Evolutionary conservation across 2,329 filamentous ascomycete species (phyloP).

Genomic region (Colletotrichum musicola): DNA sequence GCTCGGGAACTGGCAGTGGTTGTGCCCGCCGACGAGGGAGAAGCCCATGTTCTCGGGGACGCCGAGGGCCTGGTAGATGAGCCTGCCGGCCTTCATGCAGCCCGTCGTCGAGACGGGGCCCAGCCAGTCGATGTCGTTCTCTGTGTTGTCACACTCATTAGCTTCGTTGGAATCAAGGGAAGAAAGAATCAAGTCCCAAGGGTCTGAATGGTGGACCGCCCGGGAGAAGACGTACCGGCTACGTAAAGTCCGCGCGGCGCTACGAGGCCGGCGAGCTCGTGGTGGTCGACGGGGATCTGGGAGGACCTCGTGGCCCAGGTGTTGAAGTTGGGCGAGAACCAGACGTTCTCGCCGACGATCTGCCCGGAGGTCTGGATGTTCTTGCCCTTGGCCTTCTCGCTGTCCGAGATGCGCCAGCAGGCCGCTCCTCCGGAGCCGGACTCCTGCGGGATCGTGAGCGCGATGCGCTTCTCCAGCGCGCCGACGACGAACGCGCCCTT

Average conservation of each 20-base stretch:
- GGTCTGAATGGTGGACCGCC: background rate
- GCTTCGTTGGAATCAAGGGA: too few species aligned
- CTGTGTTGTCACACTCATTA: background rate
- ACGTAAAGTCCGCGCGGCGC: constrained; percentile 67
- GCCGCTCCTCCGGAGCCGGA: constrained; percentile 71
- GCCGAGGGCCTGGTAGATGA: constrained; percentile 67
- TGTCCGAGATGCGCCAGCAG: constrained; percentile 70
- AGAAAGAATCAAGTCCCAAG: too few species aligned
- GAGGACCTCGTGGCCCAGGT: constrained; percentile 60
- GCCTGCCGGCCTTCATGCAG: constrained; percentile 67
- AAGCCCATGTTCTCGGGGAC: constrained; percentile 69
- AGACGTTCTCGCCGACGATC: constrained; percentile 72
- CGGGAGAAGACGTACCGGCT: constrained; percentile 48
- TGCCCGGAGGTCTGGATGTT: constrained; percentile 71
- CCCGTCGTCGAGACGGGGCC: constrained; percentile 68
- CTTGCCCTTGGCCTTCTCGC: constrained; percentile 62
- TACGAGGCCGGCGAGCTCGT: constrained; percentile 67
- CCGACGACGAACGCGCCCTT: constrained; percentile 74
- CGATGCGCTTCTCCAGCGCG: constrained; percentile 69
- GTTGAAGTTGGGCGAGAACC: constrained; percentile 71
- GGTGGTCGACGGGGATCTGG: constrained; percentile 68
- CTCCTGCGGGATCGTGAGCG: constrained; percentile 72
- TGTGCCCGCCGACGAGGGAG: constrained; percentile 65
- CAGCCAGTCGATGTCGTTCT: constrained; percentile 72
- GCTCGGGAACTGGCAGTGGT: constrained; percentile 68